Conservation (phyloP, 306 rosid genomes). For the Vigna unguiculata region DNA sequence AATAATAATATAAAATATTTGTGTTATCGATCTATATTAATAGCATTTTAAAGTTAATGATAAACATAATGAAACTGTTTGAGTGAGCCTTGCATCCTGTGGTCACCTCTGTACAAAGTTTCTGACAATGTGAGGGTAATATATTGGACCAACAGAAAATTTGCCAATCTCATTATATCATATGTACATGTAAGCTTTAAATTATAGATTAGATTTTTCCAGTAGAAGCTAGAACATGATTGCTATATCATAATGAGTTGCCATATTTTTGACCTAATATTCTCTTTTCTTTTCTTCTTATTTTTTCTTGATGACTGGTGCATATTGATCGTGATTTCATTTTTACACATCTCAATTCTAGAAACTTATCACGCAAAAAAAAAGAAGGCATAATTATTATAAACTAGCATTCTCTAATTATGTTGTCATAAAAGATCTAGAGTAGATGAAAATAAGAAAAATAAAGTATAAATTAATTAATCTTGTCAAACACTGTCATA, state of each 20-base stretch:
- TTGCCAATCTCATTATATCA: background rate
- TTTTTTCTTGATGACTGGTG: background rate
- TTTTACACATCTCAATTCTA: conserved; percentile 12
- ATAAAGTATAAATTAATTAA: background rate
- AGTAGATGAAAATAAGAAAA: background rate
- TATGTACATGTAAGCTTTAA: too few species aligned
- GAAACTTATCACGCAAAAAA: background rate
- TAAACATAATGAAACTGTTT: background rate
- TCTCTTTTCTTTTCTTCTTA: background rate
- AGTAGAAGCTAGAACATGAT: background rate
- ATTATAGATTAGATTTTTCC: background rate
- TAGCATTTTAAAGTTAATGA: background rate
- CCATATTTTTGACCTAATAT: background rate
- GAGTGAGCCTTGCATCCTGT: background rate
- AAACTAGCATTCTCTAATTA: background rate
- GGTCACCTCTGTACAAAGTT: conserved; percentile 1
- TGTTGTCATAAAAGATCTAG: background rate
- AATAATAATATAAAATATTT: background rate
- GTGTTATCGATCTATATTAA: background rate
- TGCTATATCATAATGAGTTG: conserved; percentile 4
- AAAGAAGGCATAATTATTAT: background rate
- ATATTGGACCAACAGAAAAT: background rate
- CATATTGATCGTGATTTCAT: background rate
- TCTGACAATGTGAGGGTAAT: background rate
- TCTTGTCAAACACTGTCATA: background rate